These are phyloP conservation scores for Aspergillus biplanus DNA, from an alignment of 495 filamentous ascomycete species.

Conservation along the genomic window DNA sequence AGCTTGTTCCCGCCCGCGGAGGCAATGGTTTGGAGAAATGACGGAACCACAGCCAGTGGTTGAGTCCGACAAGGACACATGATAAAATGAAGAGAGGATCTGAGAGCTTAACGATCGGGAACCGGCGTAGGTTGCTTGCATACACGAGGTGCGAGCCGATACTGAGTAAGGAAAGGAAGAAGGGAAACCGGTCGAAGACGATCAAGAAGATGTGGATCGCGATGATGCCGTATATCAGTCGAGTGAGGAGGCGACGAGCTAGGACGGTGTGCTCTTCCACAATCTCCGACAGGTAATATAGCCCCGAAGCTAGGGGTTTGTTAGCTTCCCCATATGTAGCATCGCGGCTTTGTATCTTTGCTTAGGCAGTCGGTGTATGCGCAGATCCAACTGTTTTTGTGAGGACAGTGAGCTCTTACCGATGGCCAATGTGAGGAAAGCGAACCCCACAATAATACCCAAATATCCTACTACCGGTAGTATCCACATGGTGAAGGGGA, in stretches of 20 bases:
- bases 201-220: slow-evolving; percentile 72
- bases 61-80: slow-evolving; percentile 83
- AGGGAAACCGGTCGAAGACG: slow-evolving; percentile 82
- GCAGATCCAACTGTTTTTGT: too few species aligned
- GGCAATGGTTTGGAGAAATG: slow-evolving; percentile 73
- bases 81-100: slow-evolving; percentile 88
- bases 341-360: too few species aligned
- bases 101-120: slow-evolving; percentile 84
- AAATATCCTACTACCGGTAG: slow-evolving; percentile 87
- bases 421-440: slow-evolving; percentile 90
- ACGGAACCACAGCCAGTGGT: slow-evolving; percentile 96
- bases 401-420: slow-evolving; percentile 56
- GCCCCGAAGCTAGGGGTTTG: slow-evolving; percentile 72
- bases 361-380: too few species aligned
- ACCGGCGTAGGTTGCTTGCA: slow-evolving; percentile 82
- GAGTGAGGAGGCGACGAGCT: slow-evolving; percentile 79
- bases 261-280: slow-evolving; percentile 97
- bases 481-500: slow-evolving; percentile 72
- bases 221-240: slow-evolving; percentile 85
- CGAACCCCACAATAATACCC: slow-evolving; percentile 85
- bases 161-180: slow-evolving; percentile 71
- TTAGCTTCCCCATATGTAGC: slow-evolving; percentile 1
- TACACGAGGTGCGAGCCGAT: slow-evolving; percentile 86
- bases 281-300: slow-evolving; percentile 97
- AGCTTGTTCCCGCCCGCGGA: slow-evolving; percentile 35